A percentile compares a stretch with the other conserved stretches of the same genome.
phyloP scores from a whole-genome alignment of 371 early-diverging fungal species.

The Syncephalastrum contaminatum region DNA sequence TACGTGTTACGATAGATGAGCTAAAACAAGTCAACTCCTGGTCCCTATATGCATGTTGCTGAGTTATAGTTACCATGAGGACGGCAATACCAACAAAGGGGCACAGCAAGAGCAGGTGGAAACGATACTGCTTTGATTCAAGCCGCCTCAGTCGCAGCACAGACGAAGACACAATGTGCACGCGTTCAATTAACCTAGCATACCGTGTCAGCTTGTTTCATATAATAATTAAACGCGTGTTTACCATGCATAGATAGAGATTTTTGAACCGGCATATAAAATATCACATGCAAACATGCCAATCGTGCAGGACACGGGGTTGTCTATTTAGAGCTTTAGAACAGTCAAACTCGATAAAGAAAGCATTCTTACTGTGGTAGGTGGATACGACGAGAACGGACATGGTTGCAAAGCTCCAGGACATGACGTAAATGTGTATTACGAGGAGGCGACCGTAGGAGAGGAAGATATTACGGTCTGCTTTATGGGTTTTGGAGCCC shows the following conservation, averaged over 20 bases:
- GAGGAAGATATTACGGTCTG: constrained; percentile 31
- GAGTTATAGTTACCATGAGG: constrained; percentile 33
- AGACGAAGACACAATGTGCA: constrained; percentile 29
- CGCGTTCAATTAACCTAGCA: constrained; percentile 46
- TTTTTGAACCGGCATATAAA: constrained; percentile 49
- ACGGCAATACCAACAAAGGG: constrained; percentile 47
- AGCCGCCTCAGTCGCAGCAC: constrained; percentile 43
- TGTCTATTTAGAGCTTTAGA: constrained; percentile 18
- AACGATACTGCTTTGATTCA: constrained; percentile 41
- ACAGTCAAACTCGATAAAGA: too few relatives aligned
- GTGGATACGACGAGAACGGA: constrained; percentile 43
- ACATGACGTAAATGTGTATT: constrained; percentile 32
- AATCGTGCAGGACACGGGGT: constrained; percentile 41
- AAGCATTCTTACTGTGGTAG: constrained; percentile 32
- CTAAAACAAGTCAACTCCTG: constrained; percentile 6
- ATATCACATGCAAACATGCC: constrained; percentile 47
- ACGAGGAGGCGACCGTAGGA: constrained; percentile 45
- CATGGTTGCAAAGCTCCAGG: constrained; percentile 44
- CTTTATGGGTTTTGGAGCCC: constrained; percentile 36
- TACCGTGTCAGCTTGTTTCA: too few relatives aligned
- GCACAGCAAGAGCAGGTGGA: constrained; percentile 41
- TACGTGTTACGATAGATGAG: constrained; percentile 39
- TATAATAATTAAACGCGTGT: too few relatives aligned
- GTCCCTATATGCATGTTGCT: neutral
- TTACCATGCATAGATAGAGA: constrained; percentile 22